phyloP scores from a whole-genome alignment of 306 rosid genomes.

The Arachis hypogaea region DNA sequence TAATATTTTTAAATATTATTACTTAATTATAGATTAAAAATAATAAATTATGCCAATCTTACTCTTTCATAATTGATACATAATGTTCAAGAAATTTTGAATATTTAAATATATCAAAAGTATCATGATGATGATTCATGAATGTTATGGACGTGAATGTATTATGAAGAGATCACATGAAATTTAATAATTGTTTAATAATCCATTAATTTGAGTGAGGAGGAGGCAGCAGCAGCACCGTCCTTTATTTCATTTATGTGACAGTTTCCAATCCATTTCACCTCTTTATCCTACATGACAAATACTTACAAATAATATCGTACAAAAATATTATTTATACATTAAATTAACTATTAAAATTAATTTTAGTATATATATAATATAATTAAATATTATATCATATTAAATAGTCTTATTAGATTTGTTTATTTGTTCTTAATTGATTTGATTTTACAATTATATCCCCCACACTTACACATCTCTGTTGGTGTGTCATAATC shows the following conservation, averaged over 20 bases:
- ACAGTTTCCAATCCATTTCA: neutral
- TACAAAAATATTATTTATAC: too few relatives aligned
- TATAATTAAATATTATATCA: neutral
- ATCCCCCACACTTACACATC: neutral
- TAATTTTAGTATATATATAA: too few relatives aligned
- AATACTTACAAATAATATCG: too few relatives aligned
- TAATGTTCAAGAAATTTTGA: neutral
- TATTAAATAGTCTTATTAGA: neutral
- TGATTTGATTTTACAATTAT: neutral
- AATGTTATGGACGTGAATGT: neutral
- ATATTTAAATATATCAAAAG: neutral
- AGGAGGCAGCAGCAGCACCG: neutral
- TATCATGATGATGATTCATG: neutral
- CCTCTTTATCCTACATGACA: too few relatives aligned
- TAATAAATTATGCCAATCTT: too few relatives aligned
- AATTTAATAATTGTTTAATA: neutral
- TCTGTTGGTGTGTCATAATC: constrained; percentile 19
- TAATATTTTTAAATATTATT: too few relatives aligned
- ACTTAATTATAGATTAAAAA: too few relatives aligned
- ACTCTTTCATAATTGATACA: neutral
- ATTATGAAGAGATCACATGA: neutral
- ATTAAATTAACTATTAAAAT: too few relatives aligned
- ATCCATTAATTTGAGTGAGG: neutral
- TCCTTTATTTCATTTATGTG: neutral
- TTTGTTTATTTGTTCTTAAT: neutral